Conservation (phyloP, 169 alveolate species). For the Plasmodium knowlesi region DNA sequence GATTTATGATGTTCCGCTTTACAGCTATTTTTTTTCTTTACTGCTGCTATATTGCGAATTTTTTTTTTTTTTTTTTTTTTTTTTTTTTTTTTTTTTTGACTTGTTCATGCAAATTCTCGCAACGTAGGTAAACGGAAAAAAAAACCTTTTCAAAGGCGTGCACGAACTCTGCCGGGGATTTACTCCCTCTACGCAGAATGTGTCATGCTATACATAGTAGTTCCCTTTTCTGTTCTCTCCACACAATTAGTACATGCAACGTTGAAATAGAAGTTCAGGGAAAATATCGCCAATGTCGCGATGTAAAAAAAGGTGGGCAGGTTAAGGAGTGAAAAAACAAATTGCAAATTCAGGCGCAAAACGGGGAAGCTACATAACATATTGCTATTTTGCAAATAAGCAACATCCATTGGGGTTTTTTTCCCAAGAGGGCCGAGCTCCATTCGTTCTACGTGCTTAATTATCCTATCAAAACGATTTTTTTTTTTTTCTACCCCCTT, state of each 20-base stretch:
- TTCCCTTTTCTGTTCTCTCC: neutral
- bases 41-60: neutral
- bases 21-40: neutral
- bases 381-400: neutral
- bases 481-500: neutral
- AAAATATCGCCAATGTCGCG: neutral
- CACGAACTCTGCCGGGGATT: neutral
- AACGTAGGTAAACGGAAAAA: neutral
- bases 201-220: neutral
- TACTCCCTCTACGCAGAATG: neutral
- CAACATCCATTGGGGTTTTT: neutral
- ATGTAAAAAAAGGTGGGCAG: neutral
- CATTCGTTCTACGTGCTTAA: neutral
- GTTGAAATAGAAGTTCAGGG: neutral
- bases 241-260: neutral
- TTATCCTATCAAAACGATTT: neutral
- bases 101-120: neutral
- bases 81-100: neutral
- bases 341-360: neutral
- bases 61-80: neutral
- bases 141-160: neutral
- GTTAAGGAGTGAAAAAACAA: neutral
- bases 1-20: neutral
- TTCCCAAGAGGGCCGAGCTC: neutral
- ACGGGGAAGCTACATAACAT: neutral